These are phyloP conservation scores for Phanerodontia chrysosporium DNA, from an alignment of 768 basidiomycete species.

Conservation along the genomic window DNA sequence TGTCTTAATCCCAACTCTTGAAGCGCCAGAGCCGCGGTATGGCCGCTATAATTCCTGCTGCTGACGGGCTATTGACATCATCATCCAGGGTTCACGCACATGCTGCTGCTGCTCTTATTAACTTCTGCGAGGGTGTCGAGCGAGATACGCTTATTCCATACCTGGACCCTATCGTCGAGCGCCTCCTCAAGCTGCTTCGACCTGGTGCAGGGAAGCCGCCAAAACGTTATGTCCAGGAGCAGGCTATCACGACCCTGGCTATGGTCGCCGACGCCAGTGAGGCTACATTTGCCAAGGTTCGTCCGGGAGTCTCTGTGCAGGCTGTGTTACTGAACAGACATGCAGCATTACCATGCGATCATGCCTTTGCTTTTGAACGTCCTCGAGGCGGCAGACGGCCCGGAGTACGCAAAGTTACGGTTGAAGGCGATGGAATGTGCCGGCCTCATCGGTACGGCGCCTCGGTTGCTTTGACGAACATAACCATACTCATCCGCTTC, in stretches of 20 bases:
- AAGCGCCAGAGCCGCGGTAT: slow-evolving; percentile 71
- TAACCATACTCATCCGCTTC: neutral
- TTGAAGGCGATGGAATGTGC: slow-evolving; percentile 92
- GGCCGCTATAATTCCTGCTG: slow-evolving; percentile 9
- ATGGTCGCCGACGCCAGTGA: slow-evolving; percentile 90
- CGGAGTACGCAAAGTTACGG: slow-evolving; percentile 63
- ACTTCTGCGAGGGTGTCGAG: slow-evolving; percentile 86
- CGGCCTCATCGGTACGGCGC: slow-evolving; percentile 67
- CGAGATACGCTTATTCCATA: slow-evolving; percentile 69
- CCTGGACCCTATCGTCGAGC: slow-evolving; percentile 75
- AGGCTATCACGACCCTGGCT: slow-evolving; percentile 82
- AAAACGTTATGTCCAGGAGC: slow-evolving; percentile 77
- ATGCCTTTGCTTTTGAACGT: slow-evolving; percentile 81
- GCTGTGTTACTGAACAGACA: neutral
- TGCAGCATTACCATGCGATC: slow-evolving; percentile 68
- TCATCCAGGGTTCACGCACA: slow-evolving; percentile 75
- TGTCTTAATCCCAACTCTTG: slow-evolving; percentile 66
- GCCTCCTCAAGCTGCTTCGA: slow-evolving; percentile 62
- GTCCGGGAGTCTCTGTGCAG: slow-evolving; percentile 1
- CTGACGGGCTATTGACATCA: neutral
- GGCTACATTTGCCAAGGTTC: slow-evolving; percentile 67
- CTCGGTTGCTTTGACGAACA: neutral
- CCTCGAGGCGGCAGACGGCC: slow-evolving; percentile 63
- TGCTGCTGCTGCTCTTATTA: slow-evolving; percentile 83
- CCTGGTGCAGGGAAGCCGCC: slow-evolving; percentile 41